A percentile compares a stretch with the other conserved stretches of the same genome.
These are phyloP conservation scores for Juglanconis oblonga DNA, from an alignment of 2,329 filamentous ascomycete species.

Conservation along the genomic window DNA sequence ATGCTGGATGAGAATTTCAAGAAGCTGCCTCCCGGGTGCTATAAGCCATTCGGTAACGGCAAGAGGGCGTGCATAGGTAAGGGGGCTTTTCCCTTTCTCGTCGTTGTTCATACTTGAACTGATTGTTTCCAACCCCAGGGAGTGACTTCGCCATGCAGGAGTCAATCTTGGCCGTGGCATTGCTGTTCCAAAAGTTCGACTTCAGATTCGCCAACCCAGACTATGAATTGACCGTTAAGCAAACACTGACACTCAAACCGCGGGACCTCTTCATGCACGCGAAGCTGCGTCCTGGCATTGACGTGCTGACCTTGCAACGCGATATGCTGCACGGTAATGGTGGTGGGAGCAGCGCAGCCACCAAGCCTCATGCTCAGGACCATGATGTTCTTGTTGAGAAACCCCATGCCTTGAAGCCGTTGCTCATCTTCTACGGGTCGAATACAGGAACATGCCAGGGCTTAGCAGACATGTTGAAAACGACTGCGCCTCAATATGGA, in stretches of 20 bases:
- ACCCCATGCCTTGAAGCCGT: conserved; percentile 34
- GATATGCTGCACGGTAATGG: background rate
- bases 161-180: conserved; percentile 36
- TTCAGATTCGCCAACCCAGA: conserved; percentile 38
- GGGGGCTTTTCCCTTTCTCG: background rate
- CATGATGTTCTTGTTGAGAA: background rate
- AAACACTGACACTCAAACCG: conserved; percentile 44
- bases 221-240: conserved; percentile 40
- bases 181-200: conserved; percentile 43
- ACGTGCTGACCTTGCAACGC: background rate
- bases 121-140: conserved; percentile 15
- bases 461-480: conserved; percentile 47
- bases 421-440: conserved; percentile 54
- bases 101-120: background rate
- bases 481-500: conserved; percentile 44
- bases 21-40: conserved; percentile 23
- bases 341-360: background rate
- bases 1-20: conserved; percentile 19
- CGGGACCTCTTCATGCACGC: conserved; percentile 20
- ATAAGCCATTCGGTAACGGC: conserved; percentile 44
- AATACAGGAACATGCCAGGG: conserved; percentile 58
- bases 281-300: background rate
- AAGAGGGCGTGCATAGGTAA: conserved; percentile 38
- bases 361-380: no score
- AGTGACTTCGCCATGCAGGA: conserved; percentile 43